Base-by-base conservation (phyloP, 75 land plant genomes). In the Sequoia sempervirens region DNA sequence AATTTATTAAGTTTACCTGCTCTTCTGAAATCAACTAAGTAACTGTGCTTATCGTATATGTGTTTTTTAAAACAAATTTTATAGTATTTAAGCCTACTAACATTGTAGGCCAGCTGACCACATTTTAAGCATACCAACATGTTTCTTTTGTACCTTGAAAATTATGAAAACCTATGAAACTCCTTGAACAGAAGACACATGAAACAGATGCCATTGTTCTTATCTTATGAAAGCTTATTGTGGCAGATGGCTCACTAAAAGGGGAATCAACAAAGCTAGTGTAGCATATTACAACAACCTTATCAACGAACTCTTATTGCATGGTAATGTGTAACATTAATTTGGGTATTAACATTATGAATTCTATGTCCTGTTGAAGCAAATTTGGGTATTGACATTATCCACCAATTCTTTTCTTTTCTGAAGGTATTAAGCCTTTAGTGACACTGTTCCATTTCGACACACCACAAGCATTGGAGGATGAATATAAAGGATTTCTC, bases 251-350 rank as follows among this genome's bases (percentile, higher is more conserved):
- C 5, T 30, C 84, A 79, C 84, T 34, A 18, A 84, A 79, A 11
- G 88, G 84, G 54, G 54, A 23, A 75, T 88, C 40, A 88, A 88
- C 70, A 45, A 30, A 38, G 90, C 72, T 54, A 88, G 90, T 6
- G 28, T 88, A 66, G 85, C 85, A 34, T 86, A 86, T 85, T 88
- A 88, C 85, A 86, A 88, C 58, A 56, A 41, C 34, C 85, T 88
- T 53, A 86, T 88, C 45, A 64, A 84, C 30, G 82, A 82, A 14
- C 88, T 88, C 78, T 79, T 86, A 8, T 32, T 32, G 26, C 70
- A 84, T 84, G 90, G 90, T 87, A 81, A 15, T 46, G 8, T 41
- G 3, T 3, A 20, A 12, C 8, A 46, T 37, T 66, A 30, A 46
- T 2, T 2, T 30, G n/a, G n/a, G 23, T 18, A 40, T 40, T 1